Evolutionary conservation across 2,329 filamentous ascomycete species (phyloP).

Genomic region (Cladosporium velox): DNA sequence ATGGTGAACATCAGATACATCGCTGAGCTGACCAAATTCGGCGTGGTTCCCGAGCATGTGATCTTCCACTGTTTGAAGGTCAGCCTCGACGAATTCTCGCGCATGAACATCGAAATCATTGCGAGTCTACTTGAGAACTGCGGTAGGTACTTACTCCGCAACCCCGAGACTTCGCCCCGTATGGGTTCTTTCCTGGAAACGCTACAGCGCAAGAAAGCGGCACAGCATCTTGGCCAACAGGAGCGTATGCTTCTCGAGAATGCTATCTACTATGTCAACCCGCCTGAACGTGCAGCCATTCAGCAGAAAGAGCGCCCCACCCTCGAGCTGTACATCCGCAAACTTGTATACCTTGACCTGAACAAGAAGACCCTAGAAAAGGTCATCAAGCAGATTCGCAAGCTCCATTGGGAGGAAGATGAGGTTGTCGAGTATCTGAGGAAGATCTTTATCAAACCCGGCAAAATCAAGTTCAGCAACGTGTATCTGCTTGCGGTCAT

Average conservation of each 20-base stretch:
- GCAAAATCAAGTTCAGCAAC: conserved; percentile 96
- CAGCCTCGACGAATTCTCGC: conserved; percentile 93
- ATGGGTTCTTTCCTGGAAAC: conserved; percentile 96
- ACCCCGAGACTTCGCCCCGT: conserved; percentile 85
- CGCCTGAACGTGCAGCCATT: conserved; percentile 88
- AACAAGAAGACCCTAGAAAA: conserved; percentile 93
- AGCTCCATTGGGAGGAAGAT: conserved; percentile 94
- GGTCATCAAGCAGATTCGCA: conserved; percentile 88
- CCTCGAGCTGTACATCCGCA: conserved; percentile 88
- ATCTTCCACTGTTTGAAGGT: conserved; percentile 99
- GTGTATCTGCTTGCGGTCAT: conserved; percentile 91
- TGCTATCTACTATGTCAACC: conserved; percentile 96
- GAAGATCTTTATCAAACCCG: conserved; percentile 93
- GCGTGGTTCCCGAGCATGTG: conserved; percentile 95
- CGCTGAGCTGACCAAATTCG: conserved; percentile 95
- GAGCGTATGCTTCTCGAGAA: conserved; percentile 99
- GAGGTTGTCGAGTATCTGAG: conserved; percentile 79
- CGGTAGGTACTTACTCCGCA: conserved; percentile 88
- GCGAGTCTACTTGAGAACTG: conserved; percentile 96
- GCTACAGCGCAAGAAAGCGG: conserved; percentile 90
- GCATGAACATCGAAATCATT: conserved; percentile 99
- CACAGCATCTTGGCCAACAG: conserved; percentile 91
- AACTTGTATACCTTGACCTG: conserved; percentile 89
- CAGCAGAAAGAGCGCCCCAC: conserved; percentile 95
- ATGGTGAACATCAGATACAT: conserved; percentile 96